Conservation (phyloP, 768 basidiomycete genomes). For the Russula brevipes region DNA sequence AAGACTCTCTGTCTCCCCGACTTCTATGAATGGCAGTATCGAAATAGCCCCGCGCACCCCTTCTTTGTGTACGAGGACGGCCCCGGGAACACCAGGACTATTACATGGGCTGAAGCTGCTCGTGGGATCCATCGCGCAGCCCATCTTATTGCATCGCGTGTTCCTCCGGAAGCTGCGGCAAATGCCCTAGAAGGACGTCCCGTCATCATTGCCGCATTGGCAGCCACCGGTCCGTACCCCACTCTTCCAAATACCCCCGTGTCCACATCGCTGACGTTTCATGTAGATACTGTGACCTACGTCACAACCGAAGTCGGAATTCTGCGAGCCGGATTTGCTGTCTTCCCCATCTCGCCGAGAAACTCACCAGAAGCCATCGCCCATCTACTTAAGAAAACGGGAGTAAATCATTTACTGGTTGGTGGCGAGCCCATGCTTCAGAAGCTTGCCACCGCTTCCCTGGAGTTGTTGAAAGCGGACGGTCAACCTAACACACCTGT, state of each 20-base stretch:
- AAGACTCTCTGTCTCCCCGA: constrained; percentile 26
- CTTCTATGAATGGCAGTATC: constrained; percentile 30
- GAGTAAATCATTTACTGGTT: constrained; percentile 31
- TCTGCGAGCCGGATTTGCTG: constrained; percentile 37
- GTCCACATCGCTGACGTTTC: background rate
- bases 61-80: constrained; percentile 24
- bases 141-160: constrained; percentile 7
- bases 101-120: constrained; percentile 23
- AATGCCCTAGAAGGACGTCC: constrained; percentile 20
- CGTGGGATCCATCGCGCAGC: constrained; percentile 26
- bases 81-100: constrained; percentile 17
- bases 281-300: constrained; percentile 27
- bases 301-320: constrained; percentile 33
- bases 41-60: constrained; percentile 26
- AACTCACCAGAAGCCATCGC: constrained; percentile 42
- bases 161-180: constrained; percentile 7
- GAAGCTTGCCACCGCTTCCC: constrained; percentile 16
- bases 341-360: constrained; percentile 37
- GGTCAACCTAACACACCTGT: constrained; percentile 3
- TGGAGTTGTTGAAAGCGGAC: constrained; percentile 14
- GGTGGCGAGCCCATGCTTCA: constrained; percentile 24
- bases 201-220: constrained; percentile 23
- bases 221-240: constrained; percentile 22
- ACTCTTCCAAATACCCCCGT: background rate
- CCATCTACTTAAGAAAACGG: constrained; percentile 29